A percentile compares a stretch with the other conserved stretches of the same genome.
Conservation (phyloP, 495 filamentous ascomycete genomes). For the Talaromyces nanjingensis region DNA sequence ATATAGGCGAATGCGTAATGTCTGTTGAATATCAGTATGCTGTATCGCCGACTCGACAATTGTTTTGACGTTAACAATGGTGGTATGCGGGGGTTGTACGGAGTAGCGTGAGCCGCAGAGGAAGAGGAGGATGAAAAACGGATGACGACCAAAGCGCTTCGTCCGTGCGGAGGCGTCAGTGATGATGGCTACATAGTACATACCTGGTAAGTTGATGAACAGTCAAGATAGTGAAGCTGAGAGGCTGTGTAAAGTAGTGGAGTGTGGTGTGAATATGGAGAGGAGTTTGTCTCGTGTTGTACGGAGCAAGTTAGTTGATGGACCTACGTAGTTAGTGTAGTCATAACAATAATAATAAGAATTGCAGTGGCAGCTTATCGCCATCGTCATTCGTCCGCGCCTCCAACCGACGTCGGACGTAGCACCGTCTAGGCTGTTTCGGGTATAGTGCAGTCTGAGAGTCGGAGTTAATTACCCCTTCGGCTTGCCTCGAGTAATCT, state of each 20-base stretch:
- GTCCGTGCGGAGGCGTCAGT: neutral
- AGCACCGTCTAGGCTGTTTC: neutral
- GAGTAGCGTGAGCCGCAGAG: constrained; percentile 1
- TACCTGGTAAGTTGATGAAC: neutral
- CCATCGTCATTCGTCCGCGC: neutral
- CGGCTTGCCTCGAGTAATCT: neutral
- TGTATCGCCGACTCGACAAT: neutral
- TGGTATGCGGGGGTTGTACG: neutral
- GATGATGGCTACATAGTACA: neutral
- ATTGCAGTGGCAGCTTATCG: neutral
- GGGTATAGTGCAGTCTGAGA: neutral
- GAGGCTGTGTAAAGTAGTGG: neutral
- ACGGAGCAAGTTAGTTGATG: neutral
- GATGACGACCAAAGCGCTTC: neutral
- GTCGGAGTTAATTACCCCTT: constrained; percentile 2
- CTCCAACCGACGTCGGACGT: neutral
- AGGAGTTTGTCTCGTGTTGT: neutral
- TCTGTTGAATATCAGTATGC: neutral
- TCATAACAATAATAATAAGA: neutral
- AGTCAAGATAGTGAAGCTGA: neutral
- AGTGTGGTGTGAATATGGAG: neutral
- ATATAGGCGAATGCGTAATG: neutral
- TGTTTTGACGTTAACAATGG: neutral
- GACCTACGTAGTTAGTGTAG: neutral
- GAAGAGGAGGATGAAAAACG: neutral